Evolutionary conservation across 1,284 basidiomycete species (phyloP), one percentile per base, ranked within the genome.

Genomic region (Apiotrichum laibachii): DNA sequence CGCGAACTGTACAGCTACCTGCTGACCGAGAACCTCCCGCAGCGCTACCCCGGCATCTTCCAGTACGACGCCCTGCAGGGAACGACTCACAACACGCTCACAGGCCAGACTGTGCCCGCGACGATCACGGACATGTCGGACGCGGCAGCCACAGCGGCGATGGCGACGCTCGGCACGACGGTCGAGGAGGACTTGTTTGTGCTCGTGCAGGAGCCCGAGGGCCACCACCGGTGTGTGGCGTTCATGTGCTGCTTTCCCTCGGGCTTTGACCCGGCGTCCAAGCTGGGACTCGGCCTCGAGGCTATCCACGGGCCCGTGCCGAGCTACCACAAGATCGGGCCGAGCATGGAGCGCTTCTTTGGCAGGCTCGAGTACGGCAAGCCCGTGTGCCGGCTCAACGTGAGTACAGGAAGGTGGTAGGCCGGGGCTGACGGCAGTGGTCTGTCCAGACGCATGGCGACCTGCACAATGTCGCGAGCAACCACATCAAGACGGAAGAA

Each of bases 181-280:
- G 56, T 61, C 15, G 60, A 61, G 49, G 60, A 61, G 53, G 60
- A 61, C 53, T 50, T 61, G 26, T 61, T 61, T 53, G 21, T 61
- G 50, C 55, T 61, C 33, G 18, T 12, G n/a, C 53, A 44, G n/a
- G 33, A 40, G 21, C 35, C 49, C 2, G 49, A 33, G 3, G 50
- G 45, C 13, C 40, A 35, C 16, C 40, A 35, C 16, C 56, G 50
- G 18, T 61, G 60, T 35, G 56, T 61, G 21, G 60, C 53, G 33
- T 61, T 61, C 46, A 37, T 46, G 39, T 61, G 60, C 56, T 61
- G 60, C 45, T 61, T 61, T 35, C 56, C 60, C 4, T 55, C 53
- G 1, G 60, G 60, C 21, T 61, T 61, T 34, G 56, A 61, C 50
- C 60, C 60, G 34, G 35, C 39, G n/a, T 10, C 10, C 10, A 61